Evolutionary conservation across 1,284 basidiomycete species (phyloP), one percentile per base, ranked within the genome.

Genomic region (Moesziomyces aphidis): DNA sequence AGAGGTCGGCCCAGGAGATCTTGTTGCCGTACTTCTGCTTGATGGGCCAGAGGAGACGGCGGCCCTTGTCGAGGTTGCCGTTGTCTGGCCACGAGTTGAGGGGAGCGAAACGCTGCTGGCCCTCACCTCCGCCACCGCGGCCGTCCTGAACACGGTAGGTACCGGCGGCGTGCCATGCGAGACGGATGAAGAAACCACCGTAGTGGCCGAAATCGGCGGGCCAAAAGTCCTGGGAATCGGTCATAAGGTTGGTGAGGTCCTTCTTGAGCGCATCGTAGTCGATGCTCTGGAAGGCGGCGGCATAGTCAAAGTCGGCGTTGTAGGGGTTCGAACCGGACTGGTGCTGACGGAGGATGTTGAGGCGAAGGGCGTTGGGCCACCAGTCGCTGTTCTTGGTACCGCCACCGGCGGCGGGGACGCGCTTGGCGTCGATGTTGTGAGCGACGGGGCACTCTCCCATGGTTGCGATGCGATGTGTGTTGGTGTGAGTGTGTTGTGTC

Each of bases 41-140:
- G 61, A 70, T 64, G 28, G 68, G 68, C 68, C 68, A 70, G 48
- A 70, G 46, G 61, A 70, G 68, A 55, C 68, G 68, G 58, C 61
- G 68, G 17, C 56, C 68, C 68, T 70, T 70, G 58, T 70, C 68
- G 54, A 70, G 62, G 51, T 64, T 64, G 19, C 61, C 62, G 44
- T 70, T 70, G 68, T 70, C 68, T 57, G 68, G 68, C 68, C 68
- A 70, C 46, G 68, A 70, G 61, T 70, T 70, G 50, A 70, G 55
- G 36, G 68, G 68, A 64, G 68, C 68, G 39, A 70, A 70, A 47
- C 68, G 56, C 58, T 70, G 68, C 61, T 70, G 68, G 19, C 68
- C 68, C 58, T 64, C 57, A 48, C 68, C 68, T 23, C 68, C 68
- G 22, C 68, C 68, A n/a, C 68, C 68, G 36, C 68, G 61, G 42